Evolutionary conservation across 2,329 filamentous ascomycete species (phyloP), one percentile per base, ranked within the genome.

Genomic region (Penicillium sp.): DNA sequence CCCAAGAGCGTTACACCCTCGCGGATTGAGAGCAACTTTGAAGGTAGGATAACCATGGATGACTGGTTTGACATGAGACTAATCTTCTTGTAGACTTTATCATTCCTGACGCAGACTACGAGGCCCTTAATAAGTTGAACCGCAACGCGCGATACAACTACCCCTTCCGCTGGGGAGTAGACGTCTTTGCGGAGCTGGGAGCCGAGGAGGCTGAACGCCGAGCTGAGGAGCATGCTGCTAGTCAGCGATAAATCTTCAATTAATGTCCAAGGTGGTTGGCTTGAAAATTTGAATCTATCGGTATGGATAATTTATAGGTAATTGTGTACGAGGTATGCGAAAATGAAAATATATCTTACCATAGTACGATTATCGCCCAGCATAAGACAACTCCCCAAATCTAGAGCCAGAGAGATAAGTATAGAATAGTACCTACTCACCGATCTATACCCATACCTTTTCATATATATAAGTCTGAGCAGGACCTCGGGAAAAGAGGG

Each of bases 1-100:
- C 80, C 81, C 15, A 84, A 85, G 70, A 80, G 77, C 46, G 80
- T 83, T 3, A 84, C 81, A 0, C 75, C 79, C 1, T 73, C 74
- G 12, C 73, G 82, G 31, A 83, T 85, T 51, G 72, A 74, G 50
- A 72, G 73, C 42, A 83, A 83, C 51, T 74, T 80, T 54, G 63
- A 76, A 62, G 77, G 76, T 72, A 68, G 18, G 37, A 22, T 20
- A 4, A 40, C 5, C 4, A 18, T 14, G 18, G 6, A 40, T 12
- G 11, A 14, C 9, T 12, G 5, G 8, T 14, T 14, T 40, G 9
- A 14, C 18, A 14, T 20, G 9, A 37, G n/a, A 27, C 49, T 52
- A 25, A 53, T 12, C 2, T 27, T 14, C 48, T 12, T 25, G 8
- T 51, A 70, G 69, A 70, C 46, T 71, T 71, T 35, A 51, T 70